Evolutionary conservation across 2,329 filamentous ascomycete genomes (phyloP).

Genomic region (Sarocladium brachiariae): DNA sequence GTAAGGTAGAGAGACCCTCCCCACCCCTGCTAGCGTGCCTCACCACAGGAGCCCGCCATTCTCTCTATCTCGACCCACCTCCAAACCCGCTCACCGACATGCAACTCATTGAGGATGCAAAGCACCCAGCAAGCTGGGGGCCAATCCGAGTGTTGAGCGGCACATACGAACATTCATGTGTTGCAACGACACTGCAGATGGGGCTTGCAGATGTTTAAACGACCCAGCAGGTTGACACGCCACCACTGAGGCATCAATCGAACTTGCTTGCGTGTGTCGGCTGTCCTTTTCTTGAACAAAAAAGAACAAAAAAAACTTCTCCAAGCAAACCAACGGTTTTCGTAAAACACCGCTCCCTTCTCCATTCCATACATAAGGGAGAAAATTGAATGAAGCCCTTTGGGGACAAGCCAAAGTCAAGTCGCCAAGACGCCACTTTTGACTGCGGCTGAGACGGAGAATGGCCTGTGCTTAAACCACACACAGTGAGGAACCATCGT

Average conservation of each 20-base stretch:
- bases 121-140: background rate
- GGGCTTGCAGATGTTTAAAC: constrained; percentile 1
- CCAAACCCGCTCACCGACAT: constrained; percentile 9
- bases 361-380: background rate
- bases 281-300: too few species aligned
- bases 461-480: constrained; percentile 8
- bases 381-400: background rate
- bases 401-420: background rate
- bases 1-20: background rate
- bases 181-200: background rate
- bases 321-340: too few species aligned
- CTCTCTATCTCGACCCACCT: background rate
- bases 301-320: too few species aligned
- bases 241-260: background rate
- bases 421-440: background rate
- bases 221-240: constrained; percentile 3
- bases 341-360: too few species aligned
- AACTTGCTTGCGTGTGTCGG: background rate
- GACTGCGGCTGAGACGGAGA: constrained; percentile 3
- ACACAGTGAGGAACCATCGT: background rate
- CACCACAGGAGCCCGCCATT: constrained; percentile 2
- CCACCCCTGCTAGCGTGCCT: constrained; percentile 7
- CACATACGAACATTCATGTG: background rate
- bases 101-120: constrained; percentile 8
- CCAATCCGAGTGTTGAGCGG: background rate